Conservation (phyloP, 768 basidiomycete species). For the Russula sp. region DNA sequence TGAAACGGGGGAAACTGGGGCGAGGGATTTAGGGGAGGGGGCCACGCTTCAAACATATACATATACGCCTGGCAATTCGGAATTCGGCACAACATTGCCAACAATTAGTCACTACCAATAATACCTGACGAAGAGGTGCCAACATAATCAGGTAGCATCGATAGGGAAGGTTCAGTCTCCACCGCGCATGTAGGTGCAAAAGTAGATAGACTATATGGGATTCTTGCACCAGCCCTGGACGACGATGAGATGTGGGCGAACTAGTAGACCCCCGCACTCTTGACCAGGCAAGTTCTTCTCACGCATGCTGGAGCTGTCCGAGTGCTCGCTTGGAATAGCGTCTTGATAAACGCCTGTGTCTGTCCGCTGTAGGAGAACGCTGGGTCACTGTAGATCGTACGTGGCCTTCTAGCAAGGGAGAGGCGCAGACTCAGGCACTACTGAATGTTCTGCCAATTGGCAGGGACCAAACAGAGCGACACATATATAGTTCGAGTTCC, state of each 20-base stretch:
- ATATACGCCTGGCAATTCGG: slow-evolving; percentile 5
- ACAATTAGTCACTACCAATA: not conserved
- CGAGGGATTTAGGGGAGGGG: not conserved
- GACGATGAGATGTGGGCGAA: too few species aligned
- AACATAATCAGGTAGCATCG: not conserved
- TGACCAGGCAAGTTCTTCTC: too few species aligned
- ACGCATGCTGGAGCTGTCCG: not conserved
- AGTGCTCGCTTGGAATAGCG: not conserved
- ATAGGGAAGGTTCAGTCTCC: too few species aligned
- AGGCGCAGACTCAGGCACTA: too few species aligned
- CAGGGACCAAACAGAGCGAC: not conserved
- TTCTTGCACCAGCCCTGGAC: too few species aligned
- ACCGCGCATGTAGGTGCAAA: too few species aligned
- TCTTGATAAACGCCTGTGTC: not conserved
- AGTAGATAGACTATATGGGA: too few species aligned
- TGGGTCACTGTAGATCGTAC: not conserved
- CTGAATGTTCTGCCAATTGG: not conserved
- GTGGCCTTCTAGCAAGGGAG: not conserved
- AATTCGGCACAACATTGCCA: slow-evolving; percentile 11
- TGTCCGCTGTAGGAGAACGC: not conserved
- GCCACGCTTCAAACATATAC: not conserved
- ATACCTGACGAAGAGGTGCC: not conserved
- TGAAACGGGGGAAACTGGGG: not conserved
- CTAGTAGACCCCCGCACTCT: too few species aligned
- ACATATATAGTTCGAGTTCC: not conserved